These are phyloP conservation scores for Shiraia sp. DNA, from an alignment of 2,329 filamentous ascomycete species.

Conservation along the genomic window DNA sequence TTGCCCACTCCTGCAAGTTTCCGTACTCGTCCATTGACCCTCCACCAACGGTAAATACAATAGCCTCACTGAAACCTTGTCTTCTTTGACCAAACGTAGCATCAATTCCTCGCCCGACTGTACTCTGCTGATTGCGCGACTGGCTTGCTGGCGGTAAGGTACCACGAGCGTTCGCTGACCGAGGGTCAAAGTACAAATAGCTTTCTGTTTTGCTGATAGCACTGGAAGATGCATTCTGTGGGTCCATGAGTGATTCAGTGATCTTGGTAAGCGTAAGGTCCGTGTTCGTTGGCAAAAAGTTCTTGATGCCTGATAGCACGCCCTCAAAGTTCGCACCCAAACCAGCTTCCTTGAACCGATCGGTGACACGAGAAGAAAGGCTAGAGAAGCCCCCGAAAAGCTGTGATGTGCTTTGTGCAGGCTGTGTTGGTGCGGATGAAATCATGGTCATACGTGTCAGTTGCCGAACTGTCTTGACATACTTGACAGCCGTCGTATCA, in stretches of 20 bases:
- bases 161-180: conserved; percentile 88
- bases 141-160: conserved; percentile 82
- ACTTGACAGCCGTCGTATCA: conserved; percentile 77
- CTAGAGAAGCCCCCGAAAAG: conserved; percentile 93
- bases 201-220: conserved; percentile 96
- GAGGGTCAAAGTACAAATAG: conserved; percentile 96
- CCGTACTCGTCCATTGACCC: conserved; percentile 99
- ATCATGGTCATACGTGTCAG: conserved; percentile 99
- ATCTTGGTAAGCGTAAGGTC: conserved; percentile 98
- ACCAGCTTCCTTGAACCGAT: conserved; percentile 90
- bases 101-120: conserved; percentile 62
- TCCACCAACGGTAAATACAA: conserved; percentile 90
- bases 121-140: conserved; percentile 47
- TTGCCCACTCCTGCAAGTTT: conserved; percentile 95
- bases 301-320: conserved; percentile 94
- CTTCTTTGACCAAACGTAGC: conserved; percentile 89
- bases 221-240: conserved; percentile 81
- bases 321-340: conserved; percentile 88
- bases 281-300: conserved; percentile 93
- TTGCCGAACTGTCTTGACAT: conserved; percentile 80
- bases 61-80: conserved; percentile 85
- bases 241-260: conserved; percentile 97
- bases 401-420: conserved; percentile 69
- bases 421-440: conserved; percentile 74
- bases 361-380: conserved; percentile 87